These are phyloP conservation scores for Paspalum notatum DNA, from an alignment of 176 grass and related monocot species.

Conservation along the genomic window DNA sequence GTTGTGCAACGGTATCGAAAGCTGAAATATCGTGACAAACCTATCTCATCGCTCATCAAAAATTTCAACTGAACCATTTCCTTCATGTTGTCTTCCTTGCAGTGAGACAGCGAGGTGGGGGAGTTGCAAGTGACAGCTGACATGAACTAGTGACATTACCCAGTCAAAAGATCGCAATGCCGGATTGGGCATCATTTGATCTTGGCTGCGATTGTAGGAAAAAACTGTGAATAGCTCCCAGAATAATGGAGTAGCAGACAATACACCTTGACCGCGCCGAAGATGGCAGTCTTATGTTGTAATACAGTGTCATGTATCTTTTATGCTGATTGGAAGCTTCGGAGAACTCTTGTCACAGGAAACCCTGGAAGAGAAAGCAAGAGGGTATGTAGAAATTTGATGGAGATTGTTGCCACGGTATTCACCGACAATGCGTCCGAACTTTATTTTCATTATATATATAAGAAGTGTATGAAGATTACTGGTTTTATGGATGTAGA, in stretches of 20 bases:
- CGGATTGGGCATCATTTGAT: background rate
- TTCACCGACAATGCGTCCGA: background rate
- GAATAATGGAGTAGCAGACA: background rate
- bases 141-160: background rate
- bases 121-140: background rate
- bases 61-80: background rate
- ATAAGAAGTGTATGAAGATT: background rate
- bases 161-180: background rate
- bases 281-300: background rate
- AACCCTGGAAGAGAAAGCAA: background rate
- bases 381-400: background rate
- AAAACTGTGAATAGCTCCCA: constrained; percentile 1
- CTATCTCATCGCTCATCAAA: background rate
- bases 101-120: constrained; percentile 24
- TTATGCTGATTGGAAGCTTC: background rate
- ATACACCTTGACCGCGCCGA: background rate
- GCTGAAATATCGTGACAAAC: background rate
- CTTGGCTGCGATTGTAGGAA: background rate
- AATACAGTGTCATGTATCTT: background rate
- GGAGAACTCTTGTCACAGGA: background rate
- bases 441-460: background rate
- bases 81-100: constrained; percentile 11
- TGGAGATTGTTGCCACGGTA: too few relatives aligned
- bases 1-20: background rate
- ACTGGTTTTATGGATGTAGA: background rate